phyloP scores from a whole-genome alignment of 805 yeast genomes.

The Sugiyamaella americana region DNA sequence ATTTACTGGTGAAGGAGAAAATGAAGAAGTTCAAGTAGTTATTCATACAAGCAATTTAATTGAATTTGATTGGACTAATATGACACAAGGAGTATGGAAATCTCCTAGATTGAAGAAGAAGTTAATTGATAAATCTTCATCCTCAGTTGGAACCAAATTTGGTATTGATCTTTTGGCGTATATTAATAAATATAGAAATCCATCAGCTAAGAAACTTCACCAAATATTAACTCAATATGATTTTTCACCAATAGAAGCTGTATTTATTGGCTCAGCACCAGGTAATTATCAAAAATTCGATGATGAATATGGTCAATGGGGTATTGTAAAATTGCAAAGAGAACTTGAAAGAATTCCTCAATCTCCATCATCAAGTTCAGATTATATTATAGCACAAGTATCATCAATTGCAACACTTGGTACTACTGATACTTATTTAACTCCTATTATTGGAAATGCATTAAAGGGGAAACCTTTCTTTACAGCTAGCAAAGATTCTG shows the following conservation, averaged over 20 bases:
- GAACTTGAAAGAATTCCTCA: slow-evolving; percentile 7
- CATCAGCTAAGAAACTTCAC: slow-evolving; percentile 13
- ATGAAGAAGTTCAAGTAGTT: slow-evolving; percentile 22
- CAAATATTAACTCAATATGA: slow-evolving; percentile 21
- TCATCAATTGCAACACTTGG: slow-evolving; percentile 29
- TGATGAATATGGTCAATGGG: slow-evolving; percentile 19
- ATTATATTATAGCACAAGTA: slow-evolving; percentile 20
- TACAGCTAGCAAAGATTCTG: slow-evolving; percentile 20
- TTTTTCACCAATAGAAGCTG: slow-evolving; percentile 23
- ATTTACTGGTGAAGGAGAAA: slow-evolving; percentile 3
- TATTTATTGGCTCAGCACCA: slow-evolving; percentile 30
- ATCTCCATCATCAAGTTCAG: background rate
- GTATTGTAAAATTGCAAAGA: slow-evolving; percentile 17
- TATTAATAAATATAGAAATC: slow-evolving; percentile 21
- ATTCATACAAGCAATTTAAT: slow-evolving; percentile 32
- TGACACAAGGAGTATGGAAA: slow-evolving; percentile 31
- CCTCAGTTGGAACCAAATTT: slow-evolving; percentile 13
- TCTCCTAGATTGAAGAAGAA: slow-evolving; percentile 20
- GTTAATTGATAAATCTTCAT: background rate
- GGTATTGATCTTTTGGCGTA: slow-evolving; percentile 25
- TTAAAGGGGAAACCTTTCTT: slow-evolving; percentile 24
- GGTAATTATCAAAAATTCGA: slow-evolving; percentile 21
- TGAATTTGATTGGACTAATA: slow-evolving; percentile 28
- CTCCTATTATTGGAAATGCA: slow-evolving; percentile 14
- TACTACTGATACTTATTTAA: slow-evolving; percentile 17